Base-by-base conservation (phyloP, 305 asterid genomes). In the Fraxinus angustifolia region DNA sequence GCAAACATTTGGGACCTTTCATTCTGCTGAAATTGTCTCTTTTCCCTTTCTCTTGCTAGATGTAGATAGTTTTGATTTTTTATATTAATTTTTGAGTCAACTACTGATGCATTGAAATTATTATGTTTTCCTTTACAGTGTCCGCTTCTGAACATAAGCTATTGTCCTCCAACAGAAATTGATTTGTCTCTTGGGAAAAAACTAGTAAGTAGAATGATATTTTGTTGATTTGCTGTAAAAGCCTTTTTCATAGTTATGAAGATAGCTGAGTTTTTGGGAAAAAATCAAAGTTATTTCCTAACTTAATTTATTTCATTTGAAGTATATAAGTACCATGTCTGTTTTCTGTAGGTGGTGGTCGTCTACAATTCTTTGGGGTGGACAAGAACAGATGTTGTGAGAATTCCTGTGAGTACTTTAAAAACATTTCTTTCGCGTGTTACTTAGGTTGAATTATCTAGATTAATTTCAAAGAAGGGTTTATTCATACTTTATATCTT, bases 291-390 rank as follows among this genome's bases (percentile, higher is more conserved):
- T 68, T 48, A 76, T 31, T 45, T 26, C 77, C 68, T 35, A 56
- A 1, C 4, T n/a, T 45, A 30, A 76, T 75, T 28, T 76, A 16
- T 50, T 50, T 56, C 16, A 70, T 40, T 53, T 65, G 75, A 34
- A 78, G 33, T 82, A 68, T 72, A 31, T 67, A 23, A 4, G 28
- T 76, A 17, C 53, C 33, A 76, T 82, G 26, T 60, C 12, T 10
- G 42, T 48, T 85, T 35, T 82, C 73, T 86, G 83, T 81, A 96
- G 98, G 92, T 86, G 81, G 91, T 93, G 73, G 90, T 93, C 56
- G 92, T 94, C 85, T 96, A 96, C 90, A 96, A 94, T 80, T 86
- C 98, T 76, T 80, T 94, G 48, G 98, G 99, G 74, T 96, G 98
- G 98, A 92, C 93, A 86, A 89, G 97, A 91, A 82, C 92, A 67